phyloP scores from a whole-genome alignment of 2,329 filamentous ascomycete genomes.

The Lasiodiplodia citricola region DNA sequence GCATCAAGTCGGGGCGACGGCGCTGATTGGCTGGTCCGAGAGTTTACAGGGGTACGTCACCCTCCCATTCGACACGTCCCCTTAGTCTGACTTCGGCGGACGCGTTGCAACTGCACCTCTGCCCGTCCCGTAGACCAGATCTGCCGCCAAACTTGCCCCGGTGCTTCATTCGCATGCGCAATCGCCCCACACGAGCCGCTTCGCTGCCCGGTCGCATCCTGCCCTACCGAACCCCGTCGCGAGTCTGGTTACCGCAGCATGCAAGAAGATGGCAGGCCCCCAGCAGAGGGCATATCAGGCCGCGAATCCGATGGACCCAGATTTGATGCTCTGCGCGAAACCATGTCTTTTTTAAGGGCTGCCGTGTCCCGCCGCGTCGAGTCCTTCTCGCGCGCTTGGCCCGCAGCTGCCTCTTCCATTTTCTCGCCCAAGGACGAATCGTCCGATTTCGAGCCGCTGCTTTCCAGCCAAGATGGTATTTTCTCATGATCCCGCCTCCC shows the following conservation, averaged over 20 bases:
- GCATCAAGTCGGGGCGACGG: conserved; percentile 10
- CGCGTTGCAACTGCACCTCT: background rate
- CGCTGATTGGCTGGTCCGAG: conserved; percentile 11
- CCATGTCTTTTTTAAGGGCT: conserved; percentile 18
- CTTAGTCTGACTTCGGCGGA: background rate
- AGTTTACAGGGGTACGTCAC: conserved; percentile 10
- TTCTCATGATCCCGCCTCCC: background rate
- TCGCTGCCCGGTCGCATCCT: conserved; percentile 1
- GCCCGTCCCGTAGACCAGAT: conserved; percentile 2
- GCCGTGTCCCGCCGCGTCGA: background rate
- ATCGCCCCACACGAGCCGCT: conserved; percentile 9
- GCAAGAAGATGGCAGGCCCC: background rate
- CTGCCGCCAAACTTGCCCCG: background rate
- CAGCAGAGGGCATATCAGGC: background rate
- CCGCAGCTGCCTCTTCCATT: conserved; percentile 13
- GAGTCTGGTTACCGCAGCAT: background rate
- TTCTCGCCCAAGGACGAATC: conserved; percentile 14
- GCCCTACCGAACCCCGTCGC: background rate
- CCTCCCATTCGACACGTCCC: conserved; percentile 18
- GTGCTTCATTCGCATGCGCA: background rate
- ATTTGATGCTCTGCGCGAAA: background rate
- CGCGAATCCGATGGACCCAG: background rate
- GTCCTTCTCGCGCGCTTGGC: conserved; percentile 13
- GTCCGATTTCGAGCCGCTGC: conserved; percentile 14
- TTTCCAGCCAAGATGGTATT: conserved; percentile 19